A percentile compares a stretch with the other conserved stretches of the same genome.
Conservation (phyloP, 306 rosid genomes). For the Cicer yamashitae region DNA sequence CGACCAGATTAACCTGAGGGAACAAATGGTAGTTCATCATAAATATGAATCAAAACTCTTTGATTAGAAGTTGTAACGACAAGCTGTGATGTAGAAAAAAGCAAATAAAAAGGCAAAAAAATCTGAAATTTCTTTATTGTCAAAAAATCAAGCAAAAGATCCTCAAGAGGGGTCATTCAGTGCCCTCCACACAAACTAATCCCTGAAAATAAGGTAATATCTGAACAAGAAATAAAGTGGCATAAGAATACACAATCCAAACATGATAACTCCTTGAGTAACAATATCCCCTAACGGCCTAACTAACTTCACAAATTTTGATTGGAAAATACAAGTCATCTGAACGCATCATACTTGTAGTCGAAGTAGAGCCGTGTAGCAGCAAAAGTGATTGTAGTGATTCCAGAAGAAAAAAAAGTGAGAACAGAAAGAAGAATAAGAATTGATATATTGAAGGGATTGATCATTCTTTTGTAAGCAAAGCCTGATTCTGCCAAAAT, state of each 20-base stretch:
- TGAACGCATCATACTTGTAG: slow-evolving; percentile 22
- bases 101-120: slow-evolving; percentile 1
- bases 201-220: neutral
- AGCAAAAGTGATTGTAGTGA: neutral
- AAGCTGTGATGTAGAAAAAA: neutral
- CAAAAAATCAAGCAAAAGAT: slow-evolving; percentile 13
- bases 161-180: neutral
- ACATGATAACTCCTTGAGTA: neutral
- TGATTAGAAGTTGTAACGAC: slow-evolving; percentile 19
- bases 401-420: neutral
- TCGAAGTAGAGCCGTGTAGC: neutral
- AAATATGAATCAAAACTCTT: slow-evolving; percentile 23
- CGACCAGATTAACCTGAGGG: slow-evolving; percentile 79
- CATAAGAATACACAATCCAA: slow-evolving; percentile 9
- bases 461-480: neutral
- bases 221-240: no score
- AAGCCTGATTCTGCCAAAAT: neutral
- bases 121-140: neutral
- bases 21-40: slow-evolving; percentile 31
- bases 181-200: slow-evolving; percentile 3
- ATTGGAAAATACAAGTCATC: neutral
- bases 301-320: no score
- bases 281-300: neutral
- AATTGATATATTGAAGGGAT: neutral
- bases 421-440: neutral